A percentile compares a stretch with the other conserved stretches of the same genome.
These are phyloP conservation scores for Aspergillus tamarii DNA, from an alignment of 2,329 filamentous ascomycete species.

Conservation along the genomic window DNA sequence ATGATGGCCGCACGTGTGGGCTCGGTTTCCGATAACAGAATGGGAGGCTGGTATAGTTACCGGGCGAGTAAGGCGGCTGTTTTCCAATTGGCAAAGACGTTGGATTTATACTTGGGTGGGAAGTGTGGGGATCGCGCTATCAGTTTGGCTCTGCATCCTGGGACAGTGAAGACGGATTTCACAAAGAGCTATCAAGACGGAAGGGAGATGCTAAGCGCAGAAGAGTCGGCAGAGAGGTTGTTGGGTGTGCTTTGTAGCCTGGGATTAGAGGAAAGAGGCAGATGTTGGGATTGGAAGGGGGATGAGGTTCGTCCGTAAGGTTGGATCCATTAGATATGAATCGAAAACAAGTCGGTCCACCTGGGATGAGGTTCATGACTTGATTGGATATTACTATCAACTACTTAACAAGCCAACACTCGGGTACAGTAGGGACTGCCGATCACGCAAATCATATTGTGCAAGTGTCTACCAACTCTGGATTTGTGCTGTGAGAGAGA, in stretches of 20 bases:
- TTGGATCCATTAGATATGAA: background rate
- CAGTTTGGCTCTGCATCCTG: conserved; percentile 70
- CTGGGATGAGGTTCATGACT: too few relatives aligned
- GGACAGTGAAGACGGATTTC: conserved; percentile 76
- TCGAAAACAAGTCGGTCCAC: too few relatives aligned
- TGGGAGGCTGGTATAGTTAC: conserved; percentile 28
- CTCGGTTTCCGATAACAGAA: conserved; percentile 68
- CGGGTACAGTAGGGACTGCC: too few relatives aligned
- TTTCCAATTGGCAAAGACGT: too few relatives aligned
- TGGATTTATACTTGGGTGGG: conserved; percentile 60
- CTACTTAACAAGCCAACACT: too few relatives aligned
- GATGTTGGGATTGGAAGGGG: conserved; percentile 71
- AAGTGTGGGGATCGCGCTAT: conserved; percentile 63
- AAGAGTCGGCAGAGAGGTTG: conserved; percentile 68
- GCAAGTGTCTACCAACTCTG: background rate
- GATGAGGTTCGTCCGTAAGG: conserved; percentile 47
- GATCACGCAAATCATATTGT: background rate
- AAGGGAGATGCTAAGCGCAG: conserved; percentile 69
- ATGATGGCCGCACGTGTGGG: conserved; percentile 79
- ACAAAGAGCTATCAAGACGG: conserved; percentile 72
- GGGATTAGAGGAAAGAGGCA: conserved; percentile 57
- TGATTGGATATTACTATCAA: too few relatives aligned
- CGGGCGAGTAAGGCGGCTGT: conserved; percentile 43
- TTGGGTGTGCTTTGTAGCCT: conserved; percentile 59
- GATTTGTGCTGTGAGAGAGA: too few relatives aligned